These are phyloP conservation scores for Psilocybe subaeruginosa DNA, from an alignment of 768 basidiomycete species.

Conservation along the genomic window DNA sequence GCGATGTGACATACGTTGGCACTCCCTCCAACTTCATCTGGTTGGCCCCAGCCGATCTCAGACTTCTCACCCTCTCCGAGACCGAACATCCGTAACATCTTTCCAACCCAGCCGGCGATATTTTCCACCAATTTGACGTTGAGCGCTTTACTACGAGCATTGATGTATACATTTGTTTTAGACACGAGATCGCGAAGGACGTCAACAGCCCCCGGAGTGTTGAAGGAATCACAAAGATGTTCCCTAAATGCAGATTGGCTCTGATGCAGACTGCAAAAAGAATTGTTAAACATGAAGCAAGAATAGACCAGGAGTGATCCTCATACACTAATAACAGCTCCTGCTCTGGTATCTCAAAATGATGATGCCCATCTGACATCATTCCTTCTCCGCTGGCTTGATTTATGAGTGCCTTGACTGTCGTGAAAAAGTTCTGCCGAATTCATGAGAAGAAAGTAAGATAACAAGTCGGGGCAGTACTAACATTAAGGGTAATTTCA, in stretches of 20 bases:
- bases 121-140: conserved; percentile 69
- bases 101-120: conserved; percentile 67
- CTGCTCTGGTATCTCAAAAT: conserved; percentile 67
- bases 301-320: background rate
- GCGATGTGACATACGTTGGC: conserved; percentile 49
- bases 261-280: conserved; percentile 60
- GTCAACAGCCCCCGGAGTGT: conserved; percentile 84
- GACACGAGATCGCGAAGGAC: conserved; percentile 82
- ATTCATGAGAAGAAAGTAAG: conserved; percentile 14
- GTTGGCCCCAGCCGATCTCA: conserved; percentile 89
- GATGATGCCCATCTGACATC: conserved; percentile 62
- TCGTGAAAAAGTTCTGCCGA: conserved; percentile 90
- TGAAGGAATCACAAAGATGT: conserved; percentile 96
- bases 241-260: conserved; percentile 79
- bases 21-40: conserved; percentile 43
- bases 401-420: conserved; percentile 77
- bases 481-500: conserved; percentile 85
- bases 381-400: conserved; percentile 51
- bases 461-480: conserved; percentile 23
- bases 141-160: conserved; percentile 55
- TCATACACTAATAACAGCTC: conserved; percentile 68
- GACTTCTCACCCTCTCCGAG: conserved; percentile 68
- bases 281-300: background rate
- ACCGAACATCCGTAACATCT: conserved; percentile 80
- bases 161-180: conserved; percentile 87